These are phyloP conservation scores for Dothideomycetes sp. DNA, from an alignment of 2,329 filamentous ascomycete genomes.

Conservation along the genomic window DNA sequence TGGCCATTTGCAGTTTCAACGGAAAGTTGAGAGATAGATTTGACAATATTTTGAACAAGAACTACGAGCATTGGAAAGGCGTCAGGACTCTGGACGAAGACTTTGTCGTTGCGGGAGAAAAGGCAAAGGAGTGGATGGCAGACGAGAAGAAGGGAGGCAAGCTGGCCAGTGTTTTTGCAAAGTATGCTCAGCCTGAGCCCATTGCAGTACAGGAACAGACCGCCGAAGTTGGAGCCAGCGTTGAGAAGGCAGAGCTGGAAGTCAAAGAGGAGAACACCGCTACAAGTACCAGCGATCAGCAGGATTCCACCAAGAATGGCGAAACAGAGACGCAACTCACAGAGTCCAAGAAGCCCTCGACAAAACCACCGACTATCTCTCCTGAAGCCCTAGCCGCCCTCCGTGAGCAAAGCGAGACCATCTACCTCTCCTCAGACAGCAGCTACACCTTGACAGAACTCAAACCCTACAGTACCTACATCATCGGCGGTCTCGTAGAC, in stretches of 20 bases:
- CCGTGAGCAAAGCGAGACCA: conserved; percentile 45
- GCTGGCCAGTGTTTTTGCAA: conserved; percentile 43
- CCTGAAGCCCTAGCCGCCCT: neutral
- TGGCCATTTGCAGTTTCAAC: conserved; percentile 70
- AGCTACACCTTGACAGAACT: conserved; percentile 72
- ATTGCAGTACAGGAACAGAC: neutral
- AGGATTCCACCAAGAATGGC: neutral
- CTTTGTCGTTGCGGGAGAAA: conserved; percentile 59
- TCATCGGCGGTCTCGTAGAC: conserved; percentile 90
- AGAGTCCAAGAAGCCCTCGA: conserved; percentile 19
- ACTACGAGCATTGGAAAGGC: conserved; percentile 71
- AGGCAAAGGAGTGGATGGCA: conserved; percentile 61
- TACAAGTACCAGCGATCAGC: neutral
- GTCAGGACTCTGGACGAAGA: conserved; percentile 65
- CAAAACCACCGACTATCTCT: neutral
- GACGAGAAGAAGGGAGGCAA: conserved; percentile 43
- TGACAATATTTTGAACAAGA: conserved; percentile 60
- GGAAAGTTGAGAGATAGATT: conserved; percentile 68
- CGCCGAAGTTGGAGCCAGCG: neutral
- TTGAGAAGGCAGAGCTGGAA: neutral
- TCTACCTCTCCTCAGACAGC: conserved; percentile 92
- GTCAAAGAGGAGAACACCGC: neutral
- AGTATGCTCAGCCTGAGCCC: conserved; percentile 6
- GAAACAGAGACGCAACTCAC: conserved; percentile 19
- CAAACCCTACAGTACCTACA: conserved; percentile 81